Conservation (phyloP, 2,329 filamentous ascomycete species). For the Gyromitra esculenta region DNA sequence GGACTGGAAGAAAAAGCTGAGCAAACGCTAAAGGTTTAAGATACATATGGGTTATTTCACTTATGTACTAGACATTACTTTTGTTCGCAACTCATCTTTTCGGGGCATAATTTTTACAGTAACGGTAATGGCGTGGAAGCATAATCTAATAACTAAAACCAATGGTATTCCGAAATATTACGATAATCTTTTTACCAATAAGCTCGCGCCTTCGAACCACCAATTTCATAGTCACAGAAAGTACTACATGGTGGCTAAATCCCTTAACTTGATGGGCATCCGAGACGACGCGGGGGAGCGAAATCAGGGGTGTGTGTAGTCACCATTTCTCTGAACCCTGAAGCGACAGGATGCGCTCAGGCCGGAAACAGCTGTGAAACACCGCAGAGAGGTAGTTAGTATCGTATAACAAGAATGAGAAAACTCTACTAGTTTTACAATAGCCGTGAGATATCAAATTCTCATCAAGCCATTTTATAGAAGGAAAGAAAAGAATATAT, state of each 20-base stretch:
- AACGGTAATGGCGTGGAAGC: not conserved
- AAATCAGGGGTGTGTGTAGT: not conserved
- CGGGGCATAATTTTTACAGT: constrained; percentile 5
- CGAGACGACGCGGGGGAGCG: not conserved
- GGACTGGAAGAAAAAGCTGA: constrained; percentile 68
- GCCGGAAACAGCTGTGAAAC: no score
- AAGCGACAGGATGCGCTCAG: not conserved
- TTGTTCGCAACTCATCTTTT: constrained; percentile 2
- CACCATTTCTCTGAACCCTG: not conserved
- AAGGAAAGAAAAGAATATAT: constrained; percentile 1
- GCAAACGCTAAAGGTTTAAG: not conserved
- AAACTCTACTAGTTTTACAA: constrained; percentile 11
- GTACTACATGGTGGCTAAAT: not conserved
- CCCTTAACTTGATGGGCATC: not conserved
- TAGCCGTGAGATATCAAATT: not conserved
- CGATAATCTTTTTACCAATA: not conserved
- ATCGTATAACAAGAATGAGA: not conserved
- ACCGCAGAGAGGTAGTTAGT: not conserved
- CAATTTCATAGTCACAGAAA: not conserved
- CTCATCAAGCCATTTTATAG: not conserved
- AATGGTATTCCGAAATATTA: constrained; percentile 5
- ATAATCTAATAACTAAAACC: constrained; percentile 10
- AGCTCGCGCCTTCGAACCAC: not conserved
- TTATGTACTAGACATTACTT: not conserved
- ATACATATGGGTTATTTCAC: not conserved